These are phyloP conservation scores for Chaetomium fimeti DNA, from an alignment of 495 filamentous ascomycete species.

Conservation along the genomic window DNA sequence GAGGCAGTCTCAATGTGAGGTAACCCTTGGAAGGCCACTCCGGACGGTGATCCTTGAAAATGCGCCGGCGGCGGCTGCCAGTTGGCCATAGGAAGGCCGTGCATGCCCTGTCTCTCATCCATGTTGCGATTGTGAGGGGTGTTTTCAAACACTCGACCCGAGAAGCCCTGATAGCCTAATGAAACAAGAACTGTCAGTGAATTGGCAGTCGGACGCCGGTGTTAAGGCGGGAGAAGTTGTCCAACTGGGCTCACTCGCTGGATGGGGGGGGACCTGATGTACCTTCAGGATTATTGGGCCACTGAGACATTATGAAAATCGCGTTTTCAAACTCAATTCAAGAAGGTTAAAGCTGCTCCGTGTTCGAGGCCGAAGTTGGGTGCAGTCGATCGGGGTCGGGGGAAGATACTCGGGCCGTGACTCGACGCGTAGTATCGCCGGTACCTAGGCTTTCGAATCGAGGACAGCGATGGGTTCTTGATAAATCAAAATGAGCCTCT, in stretches of 20 bases:
- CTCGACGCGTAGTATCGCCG: not conserved
- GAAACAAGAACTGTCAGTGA: not conserved
- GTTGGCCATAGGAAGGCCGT: not conserved
- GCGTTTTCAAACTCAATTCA: not conserved
- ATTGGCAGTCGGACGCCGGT: not conserved
- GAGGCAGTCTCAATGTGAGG: not conserved
- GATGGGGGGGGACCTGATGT: not conserved
- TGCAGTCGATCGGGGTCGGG: not conserved
- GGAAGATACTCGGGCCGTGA: not conserved
- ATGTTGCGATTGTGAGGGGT: not conserved
- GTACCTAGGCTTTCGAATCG: not conserved
- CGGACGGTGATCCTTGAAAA: not conserved
- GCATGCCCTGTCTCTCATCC: not conserved
- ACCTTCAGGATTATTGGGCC: not conserved
- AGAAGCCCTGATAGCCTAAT: not conserved
- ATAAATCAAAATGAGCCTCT: not conserved
- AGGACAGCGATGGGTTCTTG: not conserved
- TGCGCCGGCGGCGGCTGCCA: not conserved
- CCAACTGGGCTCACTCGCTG: not conserved
- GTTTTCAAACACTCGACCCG: not conserved
- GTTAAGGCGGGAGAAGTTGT: not conserved
- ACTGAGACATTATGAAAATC: not conserved
- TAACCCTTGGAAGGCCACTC: not conserved
- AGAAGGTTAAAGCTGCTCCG: not conserved
- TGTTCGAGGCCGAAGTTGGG: not conserved